phyloP scores from a whole-genome alignment of 129 eudicot genomes.

The Pseudognaphalium luteoalbum region DNA sequence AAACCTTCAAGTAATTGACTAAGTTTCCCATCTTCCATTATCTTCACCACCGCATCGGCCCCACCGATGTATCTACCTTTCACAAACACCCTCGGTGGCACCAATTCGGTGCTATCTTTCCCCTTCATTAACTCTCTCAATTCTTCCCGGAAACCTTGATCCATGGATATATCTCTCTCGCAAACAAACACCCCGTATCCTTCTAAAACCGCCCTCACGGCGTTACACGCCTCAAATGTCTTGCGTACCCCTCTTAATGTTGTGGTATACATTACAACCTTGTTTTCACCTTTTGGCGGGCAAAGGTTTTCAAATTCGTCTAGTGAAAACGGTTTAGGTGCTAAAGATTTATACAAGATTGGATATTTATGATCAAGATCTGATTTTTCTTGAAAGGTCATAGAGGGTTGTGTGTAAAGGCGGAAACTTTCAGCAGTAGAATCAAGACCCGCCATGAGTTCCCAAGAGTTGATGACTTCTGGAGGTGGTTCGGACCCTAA shows the following conservation, averaged over 20 bases:
- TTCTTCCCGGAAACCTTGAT: conserved; percentile 74
- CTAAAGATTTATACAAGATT: conserved; percentile 8
- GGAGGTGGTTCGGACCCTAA: conserved; percentile 43
- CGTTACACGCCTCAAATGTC: conserved; percentile 84
- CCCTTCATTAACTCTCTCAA: conserved; percentile 57
- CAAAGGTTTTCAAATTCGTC: conserved; percentile 56
- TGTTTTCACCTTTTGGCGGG: conserved; percentile 80
- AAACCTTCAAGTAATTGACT: conserved; percentile 60
- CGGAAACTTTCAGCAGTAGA: conserved; percentile 52
- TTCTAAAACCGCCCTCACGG: conserved; percentile 64
- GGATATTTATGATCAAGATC: conserved; percentile 22
- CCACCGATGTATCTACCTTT: conserved; percentile 90
- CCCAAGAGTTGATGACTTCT: conserved; percentile 93
- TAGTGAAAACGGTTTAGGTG: conserved; percentile 22
- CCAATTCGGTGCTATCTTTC: conserved; percentile 41
- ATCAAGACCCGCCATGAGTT: conserved; percentile 96
- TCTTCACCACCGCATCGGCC: conserved; percentile 57
- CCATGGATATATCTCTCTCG: conserved; percentile 96
- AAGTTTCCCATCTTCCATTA: conserved; percentile 63
- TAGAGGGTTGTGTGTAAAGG: conserved; percentile 25
- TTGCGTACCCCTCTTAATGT: conserved; percentile 77
- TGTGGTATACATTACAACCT: conserved; percentile 78
- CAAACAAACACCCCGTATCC: conserved; percentile 58
- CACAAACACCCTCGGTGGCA: conserved; percentile 81
- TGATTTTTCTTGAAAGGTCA: conserved; percentile 10